Evolutionary conservation across 352 stramenopile genomes (phyloP), one percentile per base, ranked within the genome.

Genomic region (Saprolegnia parasitica): DNA sequence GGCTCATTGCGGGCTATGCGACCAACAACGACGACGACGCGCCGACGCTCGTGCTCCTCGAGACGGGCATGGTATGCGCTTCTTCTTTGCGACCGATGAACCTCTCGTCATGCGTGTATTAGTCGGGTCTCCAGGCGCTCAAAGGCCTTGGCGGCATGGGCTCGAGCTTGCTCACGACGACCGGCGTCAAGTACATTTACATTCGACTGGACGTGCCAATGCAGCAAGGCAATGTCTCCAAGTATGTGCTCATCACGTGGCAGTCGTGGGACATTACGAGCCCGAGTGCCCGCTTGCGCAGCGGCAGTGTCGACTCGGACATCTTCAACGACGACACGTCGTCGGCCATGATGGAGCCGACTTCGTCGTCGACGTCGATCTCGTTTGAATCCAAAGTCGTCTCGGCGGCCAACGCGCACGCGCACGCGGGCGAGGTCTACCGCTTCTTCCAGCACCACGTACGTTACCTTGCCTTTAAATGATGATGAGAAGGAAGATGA

Each of bases 121-220:
- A 95, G 87, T 89, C 76, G 64, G 87, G 87, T 15, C 62, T 93
- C 21, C 89, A 93, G 55, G 86, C 84, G 13, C 76, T 96, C 23
- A 94, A 92, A 72, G 84, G 86, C 50, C 81, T 96, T 37, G 86
- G 84, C 23, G 87, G 87, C 15, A 93, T 96, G 71, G 89, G 76
- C 4, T 84, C 56, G 20, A 56, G 76, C 0, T 78, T 86, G 11
- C 49, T 93, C 32, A 81, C 91, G 56, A 84, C 91, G 65, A 84
- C 81, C 15, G 81, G 75, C 54, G 93, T 86, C 18, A 94, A 94
- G 86, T 96, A 96, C 76, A 89, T 96, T 77, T 96, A 96, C 72
- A 72, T 96, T 10, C 84, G 86, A n/a, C 84, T 96, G 15, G 87
- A 96, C 68, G 80, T 96, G 37, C 86, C 86, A 20, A 72, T 96